Evolutionary conservation across 1,284 basidiomycete genomes (phyloP), one percentile per base, ranked within the genome.

Genomic region (Neonothopanus nambi): DNA sequence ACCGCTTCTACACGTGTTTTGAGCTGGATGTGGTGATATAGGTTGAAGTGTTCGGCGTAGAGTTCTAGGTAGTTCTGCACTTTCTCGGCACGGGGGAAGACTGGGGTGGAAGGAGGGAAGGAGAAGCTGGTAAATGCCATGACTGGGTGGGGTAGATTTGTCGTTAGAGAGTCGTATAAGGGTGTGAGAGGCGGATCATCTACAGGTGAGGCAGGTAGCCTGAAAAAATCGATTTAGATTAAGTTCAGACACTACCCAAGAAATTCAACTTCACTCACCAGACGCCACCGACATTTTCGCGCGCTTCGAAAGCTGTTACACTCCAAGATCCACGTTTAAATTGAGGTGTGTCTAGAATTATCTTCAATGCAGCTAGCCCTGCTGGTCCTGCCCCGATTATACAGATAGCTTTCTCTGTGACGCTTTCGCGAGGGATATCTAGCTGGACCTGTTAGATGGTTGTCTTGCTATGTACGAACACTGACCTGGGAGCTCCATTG

Each of bases 71-170:
- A 92, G 15, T 73, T 59, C 41, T 79, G 75, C 2, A 91, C 85
- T 2, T 70, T 69, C 0, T 70, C 57, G 2, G 87, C 86, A 3
- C 60, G 61, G 0, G 89, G 89, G 65, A 79, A 91, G 18, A 91
- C 70, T 1, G 82, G 77, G 0, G 89, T 91, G 3, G 78, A 81
- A 0, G 87, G 84, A 0, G 86, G 85, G 59, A 89, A 91, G 1
- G 74, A 65, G 61, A 80, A 82, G 49, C 78, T 78, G 0, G 76
- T 72, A 58, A 75, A 91, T 9, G 77, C 78, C 89, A 92, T 91
- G 42, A 85, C 57, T 0, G 85, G 85, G 60, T 91, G 87, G 0
- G 89, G 87, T 2, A 91, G 65, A 61, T 91, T 92, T 1, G 89
- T 85, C 18, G 83, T 84, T 17, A 92, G 70, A 1, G 85, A 85